Evolutionary conservation across 2,329 filamentous ascomycete genomes (phyloP).

Genomic region (Penicillium sp.): DNA sequence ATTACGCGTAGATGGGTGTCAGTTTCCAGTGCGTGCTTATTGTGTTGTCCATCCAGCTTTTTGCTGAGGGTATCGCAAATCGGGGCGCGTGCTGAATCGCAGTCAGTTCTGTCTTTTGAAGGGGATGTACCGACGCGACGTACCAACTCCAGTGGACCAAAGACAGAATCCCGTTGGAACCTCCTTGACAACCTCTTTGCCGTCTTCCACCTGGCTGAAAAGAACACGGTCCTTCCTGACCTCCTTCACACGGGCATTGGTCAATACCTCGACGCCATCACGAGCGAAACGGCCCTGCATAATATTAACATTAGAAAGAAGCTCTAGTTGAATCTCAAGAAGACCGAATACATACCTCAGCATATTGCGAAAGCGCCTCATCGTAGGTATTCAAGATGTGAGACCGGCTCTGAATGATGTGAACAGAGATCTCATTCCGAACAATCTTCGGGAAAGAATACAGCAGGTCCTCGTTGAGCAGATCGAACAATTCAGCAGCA

Average conservation of each 20-base stretch:
- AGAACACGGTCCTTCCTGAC: conserved; percentile 77
- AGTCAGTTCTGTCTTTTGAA: neutral
- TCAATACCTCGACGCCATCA: conserved; percentile 85
- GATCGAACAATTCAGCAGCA: conserved; percentile 89
- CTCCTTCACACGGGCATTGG: conserved; percentile 88
- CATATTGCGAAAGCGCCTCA: conserved; percentile 85
- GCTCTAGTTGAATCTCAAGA: neutral
- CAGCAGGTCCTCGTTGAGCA: conserved; percentile 89
- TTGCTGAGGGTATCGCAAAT: conserved; percentile 70
- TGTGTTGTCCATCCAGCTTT: conserved; percentile 76
- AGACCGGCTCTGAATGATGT: conserved; percentile 87
- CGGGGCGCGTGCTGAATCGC: conserved; percentile 60
- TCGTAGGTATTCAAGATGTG: conserved; percentile 99
- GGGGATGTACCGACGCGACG: conserved; percentile 17
- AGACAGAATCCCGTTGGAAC: conserved; percentile 93
- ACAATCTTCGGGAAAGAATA: conserved; percentile 78
- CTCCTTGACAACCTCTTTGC: conserved; percentile 76
- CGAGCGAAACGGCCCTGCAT: conserved; percentile 69
- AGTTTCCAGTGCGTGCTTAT: conserved; percentile 87
- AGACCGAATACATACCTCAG: conserved; percentile 53
- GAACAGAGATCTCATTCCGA: conserved; percentile 96
- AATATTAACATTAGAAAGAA: conserved; percentile 10
- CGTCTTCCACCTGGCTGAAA: conserved; percentile 78
- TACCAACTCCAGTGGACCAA: conserved; percentile 87
- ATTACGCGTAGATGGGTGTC: conserved; percentile 86